phyloP scores from a whole-genome alignment of 768 basidiomycete species.

The Cystobasidium tubakii region DNA sequence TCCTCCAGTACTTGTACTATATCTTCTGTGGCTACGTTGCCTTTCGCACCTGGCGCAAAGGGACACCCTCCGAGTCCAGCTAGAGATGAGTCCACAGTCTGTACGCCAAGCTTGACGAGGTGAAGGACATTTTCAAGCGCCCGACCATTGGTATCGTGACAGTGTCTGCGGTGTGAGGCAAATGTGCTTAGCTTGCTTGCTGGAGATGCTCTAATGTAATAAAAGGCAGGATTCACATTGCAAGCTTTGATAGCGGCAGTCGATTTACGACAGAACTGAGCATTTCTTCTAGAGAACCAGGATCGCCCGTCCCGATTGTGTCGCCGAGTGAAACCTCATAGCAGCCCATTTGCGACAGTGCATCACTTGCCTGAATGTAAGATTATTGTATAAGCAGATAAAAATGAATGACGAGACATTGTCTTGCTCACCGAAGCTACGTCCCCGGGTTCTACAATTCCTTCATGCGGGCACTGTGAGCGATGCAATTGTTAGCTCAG shows the following conservation, averaged over 20 bases:
- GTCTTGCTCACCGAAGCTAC: background rate
- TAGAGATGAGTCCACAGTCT: conserved; percentile 72
- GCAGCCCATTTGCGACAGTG: conserved; percentile 79
- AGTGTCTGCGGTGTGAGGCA: conserved; percentile 53
- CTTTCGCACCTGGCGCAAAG: conserved; percentile 90
- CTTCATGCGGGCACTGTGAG: conserved; percentile 73
- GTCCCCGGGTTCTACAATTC: conserved; percentile 59
- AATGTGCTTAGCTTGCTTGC: too few relatives aligned
- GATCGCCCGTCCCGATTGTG: conserved; percentile 80
- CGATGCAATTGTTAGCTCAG: conserved; percentile 56
- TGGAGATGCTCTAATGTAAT: too few relatives aligned
- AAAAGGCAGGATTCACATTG: conserved; percentile 55
- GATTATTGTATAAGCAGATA: too few relatives aligned
- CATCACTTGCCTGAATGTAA: conserved; percentile 66
- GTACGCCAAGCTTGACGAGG: conserved; percentile 57
- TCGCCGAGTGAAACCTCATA: conserved; percentile 78
- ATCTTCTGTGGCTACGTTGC: conserved; percentile 83
- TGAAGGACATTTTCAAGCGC: conserved; percentile 51
- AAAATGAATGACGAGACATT: too few relatives aligned
- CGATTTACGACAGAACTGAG: conserved; percentile 64
- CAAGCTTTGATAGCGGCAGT: conserved; percentile 63
- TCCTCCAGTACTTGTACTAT: conserved; percentile 70
- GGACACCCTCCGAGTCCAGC: conserved; percentile 92
- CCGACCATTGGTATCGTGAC: conserved; percentile 84
- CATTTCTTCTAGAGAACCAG: conserved; percentile 62